These are phyloP conservation scores for Iris macrosiphon DNA, from an alignment of 106 monocot genomes.

Conservation along the genomic window DNA sequence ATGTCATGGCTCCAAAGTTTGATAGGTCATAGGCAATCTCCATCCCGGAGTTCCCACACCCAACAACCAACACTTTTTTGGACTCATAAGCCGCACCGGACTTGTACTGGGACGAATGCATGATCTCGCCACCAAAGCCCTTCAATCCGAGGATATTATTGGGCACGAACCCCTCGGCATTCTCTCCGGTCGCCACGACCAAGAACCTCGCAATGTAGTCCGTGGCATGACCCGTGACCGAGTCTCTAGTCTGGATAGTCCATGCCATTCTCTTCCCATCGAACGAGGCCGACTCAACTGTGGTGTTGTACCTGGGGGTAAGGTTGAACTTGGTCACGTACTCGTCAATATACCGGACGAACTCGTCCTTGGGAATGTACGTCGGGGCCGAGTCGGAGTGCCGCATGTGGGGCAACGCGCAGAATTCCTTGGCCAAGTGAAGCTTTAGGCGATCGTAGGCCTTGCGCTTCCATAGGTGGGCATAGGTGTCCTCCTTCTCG, in stretches of 20 bases:
- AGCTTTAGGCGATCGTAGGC: conserved; percentile 16
- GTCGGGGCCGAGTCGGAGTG: conserved; percentile 6
- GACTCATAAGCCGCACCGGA: neutral
- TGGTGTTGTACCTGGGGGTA: neutral
- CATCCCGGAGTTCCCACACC: conserved; percentile 20
- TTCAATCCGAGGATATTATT: conserved; percentile 1
- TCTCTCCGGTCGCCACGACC: conserved; percentile 20
- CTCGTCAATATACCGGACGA: conserved; percentile 12
- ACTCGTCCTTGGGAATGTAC: conserved; percentile 10
- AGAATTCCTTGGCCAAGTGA: conserved; percentile 20
- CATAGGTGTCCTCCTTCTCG: conserved; percentile 15
- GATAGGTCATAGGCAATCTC: conserved; percentile 23
- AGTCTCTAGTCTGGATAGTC: neutral
- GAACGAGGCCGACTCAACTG: conserved; percentile 6
- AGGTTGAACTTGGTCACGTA: conserved; percentile 10
- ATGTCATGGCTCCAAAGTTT: conserved; percentile 10
- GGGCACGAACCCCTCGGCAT: conserved; percentile 6
- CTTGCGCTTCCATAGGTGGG: conserved; percentile 10
- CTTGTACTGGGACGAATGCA: conserved; percentile 13
- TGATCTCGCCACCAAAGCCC: neutral
- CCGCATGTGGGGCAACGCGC: conserved; percentile 14
- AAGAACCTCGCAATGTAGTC: conserved; percentile 5
- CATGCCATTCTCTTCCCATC: neutral
- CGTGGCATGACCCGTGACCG: neutral
- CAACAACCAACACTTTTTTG: conserved; percentile 15